Conservation (phyloP, 768 basidiomycete genomes). For the Tulasnella sp. region DNA sequence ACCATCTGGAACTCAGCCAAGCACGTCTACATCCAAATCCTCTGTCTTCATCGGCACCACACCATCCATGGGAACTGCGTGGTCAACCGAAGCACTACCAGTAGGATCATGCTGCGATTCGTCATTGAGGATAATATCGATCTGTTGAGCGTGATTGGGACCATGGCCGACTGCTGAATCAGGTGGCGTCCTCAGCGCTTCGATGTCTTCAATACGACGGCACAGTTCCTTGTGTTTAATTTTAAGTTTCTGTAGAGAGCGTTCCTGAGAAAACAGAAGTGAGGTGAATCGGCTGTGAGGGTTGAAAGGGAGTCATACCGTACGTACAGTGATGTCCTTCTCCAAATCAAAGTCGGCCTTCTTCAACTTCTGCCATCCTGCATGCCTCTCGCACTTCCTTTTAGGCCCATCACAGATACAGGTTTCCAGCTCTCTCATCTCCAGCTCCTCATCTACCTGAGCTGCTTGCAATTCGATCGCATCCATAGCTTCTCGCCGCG, state of each 20-base stretch:
- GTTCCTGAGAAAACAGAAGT: conserved; percentile 11
- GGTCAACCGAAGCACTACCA: too few relatives aligned
- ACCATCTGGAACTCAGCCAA: too few relatives aligned
- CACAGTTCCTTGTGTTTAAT: conserved; percentile 68
- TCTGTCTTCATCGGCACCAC: too few relatives aligned
- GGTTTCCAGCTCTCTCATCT: conserved; percentile 33
- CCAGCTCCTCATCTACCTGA: conserved; percentile 34
- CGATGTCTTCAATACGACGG: conserved; percentile 58
- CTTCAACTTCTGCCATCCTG: conserved; percentile 78
- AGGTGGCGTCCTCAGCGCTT: conserved; percentile 17
- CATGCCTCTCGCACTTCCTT: conserved; percentile 60
- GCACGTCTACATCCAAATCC: too few relatives aligned
- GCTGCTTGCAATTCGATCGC: conserved; percentile 28
- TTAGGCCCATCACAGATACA: conserved; percentile 76
- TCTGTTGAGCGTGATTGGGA: too few relatives aligned
- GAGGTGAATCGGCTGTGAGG: background rate
- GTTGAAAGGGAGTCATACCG: conserved; percentile 26
- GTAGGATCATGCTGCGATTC: too few relatives aligned
- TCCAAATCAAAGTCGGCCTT: conserved; percentile 61
- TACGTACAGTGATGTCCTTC: conserved; percentile 53
- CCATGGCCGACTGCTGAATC: background rate
- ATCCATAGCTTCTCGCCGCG: conserved; percentile 21
- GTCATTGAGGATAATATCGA: too few relatives aligned
- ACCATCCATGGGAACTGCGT: too few relatives aligned
- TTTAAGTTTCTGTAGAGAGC: conserved; percentile 35